Conservation (phyloP, 371 early-diverging fungal species). For the Sanchytrium tribonematis region DNA sequence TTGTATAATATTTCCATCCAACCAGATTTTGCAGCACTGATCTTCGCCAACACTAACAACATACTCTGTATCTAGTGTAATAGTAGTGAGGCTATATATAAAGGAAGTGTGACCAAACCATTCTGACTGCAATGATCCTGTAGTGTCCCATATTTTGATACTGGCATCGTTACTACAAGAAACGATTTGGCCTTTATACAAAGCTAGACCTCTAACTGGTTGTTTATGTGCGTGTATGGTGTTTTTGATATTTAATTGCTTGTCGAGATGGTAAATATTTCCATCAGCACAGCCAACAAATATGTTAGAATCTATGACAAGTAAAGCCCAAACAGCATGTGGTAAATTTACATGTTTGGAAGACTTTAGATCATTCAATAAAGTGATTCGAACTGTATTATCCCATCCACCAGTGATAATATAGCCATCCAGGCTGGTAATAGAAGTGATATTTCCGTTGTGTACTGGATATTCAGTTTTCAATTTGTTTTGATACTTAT, state of each 20-base stretch:
- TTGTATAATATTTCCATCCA: not conserved
- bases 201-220: not conserved
- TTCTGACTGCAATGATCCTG: not conserved
- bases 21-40: not conserved
- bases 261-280: not conserved
- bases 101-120: not conserved
- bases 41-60: not conserved
- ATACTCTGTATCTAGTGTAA: not conserved
- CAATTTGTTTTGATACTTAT: not conserved
- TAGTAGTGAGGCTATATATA: not conserved
- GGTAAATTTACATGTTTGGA: not conserved
- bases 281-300: not conserved
- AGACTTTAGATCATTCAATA: not conserved
- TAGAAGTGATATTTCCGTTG: not conserved
- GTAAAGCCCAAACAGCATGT: not conserved
- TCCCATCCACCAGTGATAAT: not conserved
- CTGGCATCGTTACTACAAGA: not conserved
- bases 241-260: not conserved
- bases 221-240: not conserved
- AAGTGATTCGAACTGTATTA: not conserved
- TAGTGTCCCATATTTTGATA: not conserved
- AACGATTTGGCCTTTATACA: not conserved
- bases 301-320: not conserved
- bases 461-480: not conserved
- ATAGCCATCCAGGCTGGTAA: not conserved